phyloP scores from a whole-genome alignment of 257 asterid genomes.

The Nicotiana otophora region DNA sequence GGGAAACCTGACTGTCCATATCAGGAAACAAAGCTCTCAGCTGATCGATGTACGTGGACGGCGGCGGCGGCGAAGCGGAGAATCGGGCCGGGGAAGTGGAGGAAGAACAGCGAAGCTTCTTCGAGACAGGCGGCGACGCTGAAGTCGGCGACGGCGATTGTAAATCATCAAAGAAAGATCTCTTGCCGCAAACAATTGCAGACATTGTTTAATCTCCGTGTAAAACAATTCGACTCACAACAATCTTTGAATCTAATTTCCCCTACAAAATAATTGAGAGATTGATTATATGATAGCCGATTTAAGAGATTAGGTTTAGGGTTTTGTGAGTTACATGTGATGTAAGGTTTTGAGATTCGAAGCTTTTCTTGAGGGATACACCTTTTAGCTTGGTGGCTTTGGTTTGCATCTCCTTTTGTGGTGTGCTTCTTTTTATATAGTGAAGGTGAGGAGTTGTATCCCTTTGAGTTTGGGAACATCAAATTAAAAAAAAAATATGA shows the following conservation, averaged over 20 bases:
- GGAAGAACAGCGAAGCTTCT: constrained; percentile 54
- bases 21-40: constrained; percentile 55
- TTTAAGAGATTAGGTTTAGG: not conserved
- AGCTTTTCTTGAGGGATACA: not conserved
- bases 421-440: not conserved
- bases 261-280: not conserved
- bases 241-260: not conserved
- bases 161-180: constrained; percentile 74
- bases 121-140: constrained; percentile 47
- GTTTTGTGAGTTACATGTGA: constrained; percentile 4
- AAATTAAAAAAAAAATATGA: too few relatives aligned
- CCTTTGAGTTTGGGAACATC: not conserved
- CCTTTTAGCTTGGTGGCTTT: not conserved
- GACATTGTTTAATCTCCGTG: constrained; percentile 43
- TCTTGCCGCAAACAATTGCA: constrained; percentile 78
- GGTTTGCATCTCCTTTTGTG: not conserved
- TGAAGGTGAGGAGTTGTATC: not conserved
- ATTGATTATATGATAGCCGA: not conserved
- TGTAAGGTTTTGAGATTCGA: not conserved
- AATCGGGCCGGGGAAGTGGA: constrained; percentile 50
- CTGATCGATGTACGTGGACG: constrained; percentile 37
- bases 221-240: not conserved
- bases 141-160: constrained; percentile 57
- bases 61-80: constrained; percentile 30
- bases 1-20: constrained; percentile 49